A percentile compares a stretch with the other conserved stretches of the same genome.
These are phyloP conservation scores for Parmelia sp. DNA, from an alignment of 495 filamentous ascomycete genomes.

Conservation along the genomic window DNA sequence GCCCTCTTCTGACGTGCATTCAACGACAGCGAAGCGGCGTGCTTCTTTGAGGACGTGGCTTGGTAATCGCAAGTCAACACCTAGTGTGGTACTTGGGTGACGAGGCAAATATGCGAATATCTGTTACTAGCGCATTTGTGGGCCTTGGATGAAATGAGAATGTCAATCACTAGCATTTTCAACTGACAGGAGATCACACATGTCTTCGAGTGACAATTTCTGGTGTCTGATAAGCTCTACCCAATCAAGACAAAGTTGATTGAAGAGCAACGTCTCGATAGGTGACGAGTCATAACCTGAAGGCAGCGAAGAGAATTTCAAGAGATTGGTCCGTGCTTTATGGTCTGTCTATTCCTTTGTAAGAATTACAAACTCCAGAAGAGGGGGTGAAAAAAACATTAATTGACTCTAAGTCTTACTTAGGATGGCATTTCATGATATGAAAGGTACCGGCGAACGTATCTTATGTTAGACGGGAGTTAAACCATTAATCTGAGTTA, in stretches of 20 bases:
- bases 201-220: neutral
- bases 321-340: neutral
- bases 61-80: neutral
- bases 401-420: no score
- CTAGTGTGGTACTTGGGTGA: neutral
- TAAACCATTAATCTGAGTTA: no score
- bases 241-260: neutral
- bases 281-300: neutral
- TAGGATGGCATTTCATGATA: no score
- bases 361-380: no score
- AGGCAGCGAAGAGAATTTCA: neutral
- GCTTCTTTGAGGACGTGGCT: neutral
- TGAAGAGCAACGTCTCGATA: neutral
- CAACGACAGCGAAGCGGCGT: neutral
- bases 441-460: no score
- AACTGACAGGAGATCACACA: neutral
- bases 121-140: no score
- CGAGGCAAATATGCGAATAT: neutral
- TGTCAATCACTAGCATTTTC: no score
- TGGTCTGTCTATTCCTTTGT: no score
- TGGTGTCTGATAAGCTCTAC: slow-evolving; percentile 4
- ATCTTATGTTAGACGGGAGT: no score
- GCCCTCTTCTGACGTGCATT: neutral
- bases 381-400: no score
- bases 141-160: no score